Conservation (phyloP, 495 filamentous ascomycete genomes). For the Neurospora sp. region DNA sequence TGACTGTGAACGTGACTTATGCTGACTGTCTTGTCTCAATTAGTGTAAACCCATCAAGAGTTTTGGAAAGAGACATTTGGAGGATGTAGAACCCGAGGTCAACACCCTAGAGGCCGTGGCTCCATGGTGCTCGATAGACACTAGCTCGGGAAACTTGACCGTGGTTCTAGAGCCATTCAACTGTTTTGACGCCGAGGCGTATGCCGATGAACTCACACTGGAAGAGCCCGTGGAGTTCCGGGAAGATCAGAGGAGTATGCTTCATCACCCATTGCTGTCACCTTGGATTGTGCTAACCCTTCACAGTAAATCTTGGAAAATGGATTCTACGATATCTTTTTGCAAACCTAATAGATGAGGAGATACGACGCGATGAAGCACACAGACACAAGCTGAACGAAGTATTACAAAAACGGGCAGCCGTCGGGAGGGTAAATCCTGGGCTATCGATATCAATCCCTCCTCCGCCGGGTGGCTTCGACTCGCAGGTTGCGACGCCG, state of each 20-base stretch:
- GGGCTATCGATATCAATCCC: conserved; percentile 64
- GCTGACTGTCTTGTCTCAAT: conserved; percentile 5
- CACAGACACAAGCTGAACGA: conserved; percentile 59
- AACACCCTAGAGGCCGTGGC: conserved; percentile 83
- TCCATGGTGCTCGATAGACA: conserved; percentile 93
- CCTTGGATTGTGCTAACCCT: conserved; percentile 2
- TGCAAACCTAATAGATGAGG: conserved; percentile 76
- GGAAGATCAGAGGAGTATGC: conserved; percentile 89
- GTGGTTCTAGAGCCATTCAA: conserved; percentile 90
- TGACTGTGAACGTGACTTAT: neutral
- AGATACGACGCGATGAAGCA: conserved; percentile 68
- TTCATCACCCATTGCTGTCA: neutral
- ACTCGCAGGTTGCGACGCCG: conserved; percentile 46
- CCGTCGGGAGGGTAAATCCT: conserved; percentile 42
- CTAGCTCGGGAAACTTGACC: conserved; percentile 79
- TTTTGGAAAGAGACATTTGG: conserved; percentile 87
- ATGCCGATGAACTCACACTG: conserved; percentile 75
- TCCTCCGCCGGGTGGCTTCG: conserved; percentile 31
- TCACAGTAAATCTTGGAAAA: conserved; percentile 78
- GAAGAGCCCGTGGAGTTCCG: conserved; percentile 67
- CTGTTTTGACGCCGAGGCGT: conserved; percentile 96
- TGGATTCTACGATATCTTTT: conserved; percentile 95
- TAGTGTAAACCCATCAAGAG: conserved; percentile 76
- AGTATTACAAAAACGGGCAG: conserved; percentile 45
- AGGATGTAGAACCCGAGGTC: conserved; percentile 79